Evolutionary conservation across 129 eudicot genomes (phyloP), one percentile per base, ranked within the genome.

Genomic region (Gnaphalium uliginosum): DNA sequence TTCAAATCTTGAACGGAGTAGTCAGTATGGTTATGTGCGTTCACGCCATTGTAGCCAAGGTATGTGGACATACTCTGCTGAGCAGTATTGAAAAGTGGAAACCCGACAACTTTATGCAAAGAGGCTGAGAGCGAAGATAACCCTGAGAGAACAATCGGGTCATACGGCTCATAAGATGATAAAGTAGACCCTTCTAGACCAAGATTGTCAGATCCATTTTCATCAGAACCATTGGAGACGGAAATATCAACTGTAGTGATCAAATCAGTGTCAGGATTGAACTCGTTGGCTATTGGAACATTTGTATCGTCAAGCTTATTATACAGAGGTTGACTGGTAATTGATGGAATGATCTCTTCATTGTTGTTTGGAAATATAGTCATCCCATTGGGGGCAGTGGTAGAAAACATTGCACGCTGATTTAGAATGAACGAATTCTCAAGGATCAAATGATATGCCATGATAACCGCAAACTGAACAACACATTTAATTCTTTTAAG

Each of bases 401-500:
- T 87, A 59, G 97, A 90, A 58, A 88, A 90, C 98, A 90, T 90
- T 61, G 90, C 89, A 35, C 77, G 84, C 50, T 88, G 98, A 89
- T 94, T 93, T 8, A 88, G 63, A 82, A 92, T 88, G 78, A 92
- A 92, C 58, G 92, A 90, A 62, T 89, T 90, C 86, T 92, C 98
- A 2, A 92, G 89, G 78, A 92, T 90, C 77, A 92, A 79, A 85
- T 92, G 94, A 79, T 88, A 90, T 82, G 98, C 98, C 90, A 90
- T 78, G 43, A 86, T 85, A 77, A 90, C 98, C 23, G 98, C 89
- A 83, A 86, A 88, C 27, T 89, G 94, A 46, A 90, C 86, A 43
- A 90, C 96, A 76, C 85, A 79, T 79, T 92, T 92, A 35, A 90
- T 81, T 82, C 77, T 90, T 76, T 92, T 92, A 80, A 92, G 80